These are phyloP conservation scores for Hordeum vulgare DNA, from an alignment of 176 grass and related monocot genomes.

Conservation along the genomic window DNA sequence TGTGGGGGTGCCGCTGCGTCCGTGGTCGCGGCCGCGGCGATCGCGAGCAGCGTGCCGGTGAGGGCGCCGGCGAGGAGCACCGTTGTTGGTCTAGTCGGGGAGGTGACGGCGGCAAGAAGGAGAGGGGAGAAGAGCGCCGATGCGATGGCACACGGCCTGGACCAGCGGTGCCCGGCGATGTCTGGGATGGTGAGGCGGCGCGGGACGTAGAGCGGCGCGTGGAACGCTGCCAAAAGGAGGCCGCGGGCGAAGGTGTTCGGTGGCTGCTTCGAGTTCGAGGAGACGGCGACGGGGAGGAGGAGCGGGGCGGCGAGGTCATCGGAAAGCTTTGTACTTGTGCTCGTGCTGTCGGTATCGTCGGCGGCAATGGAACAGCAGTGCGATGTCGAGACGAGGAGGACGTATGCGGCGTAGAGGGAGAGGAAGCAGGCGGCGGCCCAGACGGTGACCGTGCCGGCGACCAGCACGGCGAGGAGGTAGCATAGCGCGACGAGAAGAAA, in stretches of 20 bases:
- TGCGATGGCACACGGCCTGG: constrained; percentile 13
- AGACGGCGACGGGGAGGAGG: not conserved
- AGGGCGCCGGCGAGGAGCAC: not conserved
- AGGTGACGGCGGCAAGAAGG: constrained; percentile 20
- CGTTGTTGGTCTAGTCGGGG: not conserved
- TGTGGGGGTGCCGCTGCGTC: not conserved
- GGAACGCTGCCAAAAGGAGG: not conserved
- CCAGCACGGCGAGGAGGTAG: constrained; percentile 53
- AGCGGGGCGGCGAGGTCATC: constrained; percentile 20
- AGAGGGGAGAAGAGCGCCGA: constrained; percentile 26
- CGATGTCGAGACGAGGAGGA: constrained; percentile 52
- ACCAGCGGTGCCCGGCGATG: constrained; percentile 55
- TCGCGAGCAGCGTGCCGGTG: not conserved
- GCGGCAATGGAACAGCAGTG: constrained; percentile 35
- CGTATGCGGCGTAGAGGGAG: constrained; percentile 64
- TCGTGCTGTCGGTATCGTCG: not conserved
- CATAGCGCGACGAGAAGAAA: constrained; percentile 60
- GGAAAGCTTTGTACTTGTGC: no score
- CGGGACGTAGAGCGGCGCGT: constrained; percentile 59
- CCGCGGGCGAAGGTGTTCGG: not conserved
- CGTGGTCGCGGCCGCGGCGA: not conserved
- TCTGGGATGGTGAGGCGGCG: constrained; percentile 74
- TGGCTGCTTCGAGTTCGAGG: not conserved
- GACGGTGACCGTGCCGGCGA: constrained; percentile 48
- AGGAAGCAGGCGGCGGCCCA: constrained; percentile 61